Evolutionary conservation across 441 rosid genomes (phyloP).

Genomic region (Populus tomentosa): DNA sequence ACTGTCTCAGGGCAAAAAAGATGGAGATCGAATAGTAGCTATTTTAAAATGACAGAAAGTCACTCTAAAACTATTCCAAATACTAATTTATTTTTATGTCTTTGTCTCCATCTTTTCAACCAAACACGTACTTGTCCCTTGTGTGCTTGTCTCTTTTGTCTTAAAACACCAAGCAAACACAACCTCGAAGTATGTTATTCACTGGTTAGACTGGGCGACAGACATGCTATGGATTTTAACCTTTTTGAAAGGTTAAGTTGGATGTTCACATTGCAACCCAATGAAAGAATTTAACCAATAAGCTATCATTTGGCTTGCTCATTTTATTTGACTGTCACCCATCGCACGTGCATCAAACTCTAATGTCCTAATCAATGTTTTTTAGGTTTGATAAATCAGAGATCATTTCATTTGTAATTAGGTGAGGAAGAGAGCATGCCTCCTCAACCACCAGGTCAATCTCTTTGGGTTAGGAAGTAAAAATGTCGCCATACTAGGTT

Average conservation of each 20-base stretch:
- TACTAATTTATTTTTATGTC: too few species aligned
- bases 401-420: background rate
- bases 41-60: too few species aligned
- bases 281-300: background rate
- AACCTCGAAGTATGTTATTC: background rate
- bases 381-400: background rate
- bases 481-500: background rate
- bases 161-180: background rate
- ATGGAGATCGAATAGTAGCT: too few species aligned
- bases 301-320: background rate
- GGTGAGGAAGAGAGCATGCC: background rate
- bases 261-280: background rate
- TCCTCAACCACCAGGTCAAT: background rate
- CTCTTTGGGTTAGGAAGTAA: background rate
- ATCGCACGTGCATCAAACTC: background rate
- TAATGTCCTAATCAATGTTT: background rate
- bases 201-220: background rate
- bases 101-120: background rate
- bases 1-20: background rate
- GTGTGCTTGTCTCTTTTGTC: background rate
- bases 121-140: too few species aligned
- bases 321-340: background rate
- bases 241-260: background rate
- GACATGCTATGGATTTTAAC: background rate
- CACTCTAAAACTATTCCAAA: too few species aligned